Base-by-base conservation (phyloP, 331 rosid genomes). In the Pyrus hybrid region DNA sequence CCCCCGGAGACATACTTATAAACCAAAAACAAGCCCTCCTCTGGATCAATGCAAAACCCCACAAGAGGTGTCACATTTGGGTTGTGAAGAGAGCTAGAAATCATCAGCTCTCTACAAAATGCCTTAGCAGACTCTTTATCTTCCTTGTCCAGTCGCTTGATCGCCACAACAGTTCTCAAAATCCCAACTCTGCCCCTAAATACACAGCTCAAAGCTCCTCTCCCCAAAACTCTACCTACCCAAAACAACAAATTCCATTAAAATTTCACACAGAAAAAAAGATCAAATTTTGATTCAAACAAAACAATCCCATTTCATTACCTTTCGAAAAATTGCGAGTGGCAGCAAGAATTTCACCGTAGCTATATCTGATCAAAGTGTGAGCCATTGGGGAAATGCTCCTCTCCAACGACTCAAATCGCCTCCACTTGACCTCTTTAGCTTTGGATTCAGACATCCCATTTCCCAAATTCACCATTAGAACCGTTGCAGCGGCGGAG, bases 191-290 rank as follows among this genome's bases (percentile, higher is more conserved):
- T 93, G 13, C 96, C 98, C 78, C 91, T 86, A 74, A 86, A 91
- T 11, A 93, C 98, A 83, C 88, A 93, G 83, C 97, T 93, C 87
- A 91, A 79, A 45, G 98, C 96, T 33, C 97, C 97, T 85, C 97
- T 90, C 21, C 98, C 98, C 86, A 91, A 81, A 49, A 91, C 95
- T 82, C 96, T 90, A 76, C 96, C 98, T 93, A 76, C 68, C 71
- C 83, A 84, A 62, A 37, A 70, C 70, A 63, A 74, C 53, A 64
- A 57, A 81, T 70, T 17, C 47, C 72, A 78, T 45, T 47, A 79
- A 1, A 45, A 58, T 20, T 58, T 57, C 72, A 70, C 35, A 67
- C 41, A 45, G 47, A 41, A 37, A 47, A 43, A 73, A 72, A 54
- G 63, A 69, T 7, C 29, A 22, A 76, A 79, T 64, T 72, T 69